A percentile compares a stretch with the other conserved stretches of the same genome.
phyloP scores from a whole-genome alignment of 805 yeast genomes.

The Saccharomycopsis capsularis region DNA sequence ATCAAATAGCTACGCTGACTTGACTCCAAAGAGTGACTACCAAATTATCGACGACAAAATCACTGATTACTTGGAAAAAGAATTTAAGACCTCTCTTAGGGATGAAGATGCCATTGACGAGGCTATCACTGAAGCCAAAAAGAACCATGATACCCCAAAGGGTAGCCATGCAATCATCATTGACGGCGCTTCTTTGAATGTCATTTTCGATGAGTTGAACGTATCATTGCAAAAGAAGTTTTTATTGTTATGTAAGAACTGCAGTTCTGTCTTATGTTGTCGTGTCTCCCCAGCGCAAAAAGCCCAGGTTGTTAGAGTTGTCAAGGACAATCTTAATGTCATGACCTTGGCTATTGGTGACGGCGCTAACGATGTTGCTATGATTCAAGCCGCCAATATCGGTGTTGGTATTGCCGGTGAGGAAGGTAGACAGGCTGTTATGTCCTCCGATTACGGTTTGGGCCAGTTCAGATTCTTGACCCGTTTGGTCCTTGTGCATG shows the following conservation, averaged over 20 bases:
- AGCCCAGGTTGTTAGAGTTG: slow-evolving; percentile 65
- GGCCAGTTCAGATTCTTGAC: slow-evolving; percentile 70
- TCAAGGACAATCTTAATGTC: slow-evolving; percentile 55
- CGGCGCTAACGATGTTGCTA: slow-evolving; percentile 83
- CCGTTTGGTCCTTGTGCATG: slow-evolving; percentile 65
- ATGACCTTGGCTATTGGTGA: slow-evolving; percentile 81
- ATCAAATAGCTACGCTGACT: neutral
- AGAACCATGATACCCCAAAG: slow-evolving; percentile 59
- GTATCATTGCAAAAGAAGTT: slow-evolving; percentile 45
- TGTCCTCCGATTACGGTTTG: slow-evolving; percentile 78
- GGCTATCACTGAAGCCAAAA: slow-evolving; percentile 43
- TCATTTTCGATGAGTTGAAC: slow-evolving; percentile 34
- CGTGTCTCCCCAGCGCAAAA: slow-evolving; percentile 81
- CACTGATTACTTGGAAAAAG: slow-evolving; percentile 39
- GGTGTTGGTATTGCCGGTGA: slow-evolving; percentile 87
- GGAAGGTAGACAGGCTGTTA: slow-evolving; percentile 82
- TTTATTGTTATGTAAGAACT: slow-evolving; percentile 64
- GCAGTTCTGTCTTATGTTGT: slow-evolving; percentile 74
- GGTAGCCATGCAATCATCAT: slow-evolving; percentile 54
- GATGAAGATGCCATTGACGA: slow-evolving; percentile 37
- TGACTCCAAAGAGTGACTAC: neutral
- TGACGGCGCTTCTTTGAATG: slow-evolving; percentile 59
- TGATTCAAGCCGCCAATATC: slow-evolving; percentile 81
- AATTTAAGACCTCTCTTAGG: slow-evolving; percentile 39
- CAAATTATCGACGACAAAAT: slow-evolving; percentile 28